Evolutionary conservation across 176 grass and related monocot genomes (phyloP).

Genomic region (Olyra latifolia): DNA sequence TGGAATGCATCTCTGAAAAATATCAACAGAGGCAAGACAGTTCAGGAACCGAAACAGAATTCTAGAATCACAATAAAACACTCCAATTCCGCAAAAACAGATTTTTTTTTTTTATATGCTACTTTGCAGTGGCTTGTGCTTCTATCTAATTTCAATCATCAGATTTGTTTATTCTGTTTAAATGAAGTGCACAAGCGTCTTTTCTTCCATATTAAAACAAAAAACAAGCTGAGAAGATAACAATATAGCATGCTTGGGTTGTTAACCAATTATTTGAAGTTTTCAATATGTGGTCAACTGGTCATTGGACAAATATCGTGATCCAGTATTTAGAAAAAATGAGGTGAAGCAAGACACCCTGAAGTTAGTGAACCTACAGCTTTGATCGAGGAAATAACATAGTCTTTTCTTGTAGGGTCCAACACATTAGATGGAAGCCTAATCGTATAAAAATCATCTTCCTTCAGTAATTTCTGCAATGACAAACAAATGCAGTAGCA

Average conservation of each 20-base stretch:
- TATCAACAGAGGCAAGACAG: conserved; percentile 14
- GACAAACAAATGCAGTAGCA: conserved; percentile 11
- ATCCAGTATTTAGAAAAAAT: not conserved
- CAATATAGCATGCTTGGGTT: not conserved
- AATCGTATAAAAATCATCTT: conserved; percentile 86
- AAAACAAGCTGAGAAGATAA: not conserved
- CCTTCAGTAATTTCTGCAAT: conserved; percentile 70
- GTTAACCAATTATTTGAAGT: not conserved
- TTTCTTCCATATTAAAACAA: not conserved
- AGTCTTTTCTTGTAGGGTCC: conserved; percentile 64
- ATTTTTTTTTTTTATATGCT: not conserved
- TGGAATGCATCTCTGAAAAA: conserved; percentile 89
- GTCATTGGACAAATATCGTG: not conserved
- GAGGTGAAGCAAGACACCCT: conserved; percentile 3
- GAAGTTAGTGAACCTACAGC: conserved; percentile 65
- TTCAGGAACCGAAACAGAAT: conserved; percentile 28
- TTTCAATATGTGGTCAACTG: not conserved
- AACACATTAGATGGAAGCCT: conserved; percentile 88
- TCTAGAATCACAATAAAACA: conserved; percentile 12
- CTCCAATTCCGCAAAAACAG: not conserved
- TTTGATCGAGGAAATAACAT: conserved; percentile 79
- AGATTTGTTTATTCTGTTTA: not conserved
- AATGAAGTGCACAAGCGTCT: not conserved
- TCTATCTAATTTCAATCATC: not conserved
- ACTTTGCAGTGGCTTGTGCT: not conserved